Base-by-base conservation (phyloP, 176 grass and related monocot genomes). In the Oryza nivara region DNA sequence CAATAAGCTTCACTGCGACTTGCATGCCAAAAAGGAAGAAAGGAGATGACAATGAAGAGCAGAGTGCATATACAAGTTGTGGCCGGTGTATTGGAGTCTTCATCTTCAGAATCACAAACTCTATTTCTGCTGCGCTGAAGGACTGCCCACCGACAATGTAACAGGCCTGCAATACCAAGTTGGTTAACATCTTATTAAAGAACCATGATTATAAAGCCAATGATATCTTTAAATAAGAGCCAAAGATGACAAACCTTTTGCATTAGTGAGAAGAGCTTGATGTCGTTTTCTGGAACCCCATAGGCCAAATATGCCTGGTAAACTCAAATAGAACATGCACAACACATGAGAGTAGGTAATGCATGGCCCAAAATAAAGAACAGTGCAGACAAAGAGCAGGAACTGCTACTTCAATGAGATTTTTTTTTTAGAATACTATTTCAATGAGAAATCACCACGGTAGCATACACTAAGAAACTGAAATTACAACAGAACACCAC, bases 261-360 rank as follows among this genome's bases (percentile, higher is more conserved):
- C 97, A 99, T 94, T 20, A 96, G 82, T 7, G 92, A 92, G 63
- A 99, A 99, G 83, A 96, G 86, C 78, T 99, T 99, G 73, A 96
- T 88, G 68, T 99, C 93, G 51, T 82, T 94, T 73, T 78, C 87
- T 0, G 97, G 97, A 71, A 99, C 92, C 65, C 97, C 97, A 78
- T 92, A 99, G 30, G 97, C 97, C 80, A 99, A 93, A 92, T 92
- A 99, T 75, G 97, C 97, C 97, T 99, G 82, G 44, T 70, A 83
- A 76, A 77, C 46, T 85, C 66, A 11, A 85, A 66, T 49, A 80
- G 47, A 73, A 22, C 10, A 81, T 56, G 49, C 30, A 79, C 7
- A 68, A 1, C 23, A 67, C 36, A 79, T 23, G 16, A 25, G 6
- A 15, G 25, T 58, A n/a, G 30, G 22, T 6, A 46, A 12, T 25